Evolutionary conservation across 306 rosid species (phyloP).

Genomic region (Vigna hirtella): DNA sequence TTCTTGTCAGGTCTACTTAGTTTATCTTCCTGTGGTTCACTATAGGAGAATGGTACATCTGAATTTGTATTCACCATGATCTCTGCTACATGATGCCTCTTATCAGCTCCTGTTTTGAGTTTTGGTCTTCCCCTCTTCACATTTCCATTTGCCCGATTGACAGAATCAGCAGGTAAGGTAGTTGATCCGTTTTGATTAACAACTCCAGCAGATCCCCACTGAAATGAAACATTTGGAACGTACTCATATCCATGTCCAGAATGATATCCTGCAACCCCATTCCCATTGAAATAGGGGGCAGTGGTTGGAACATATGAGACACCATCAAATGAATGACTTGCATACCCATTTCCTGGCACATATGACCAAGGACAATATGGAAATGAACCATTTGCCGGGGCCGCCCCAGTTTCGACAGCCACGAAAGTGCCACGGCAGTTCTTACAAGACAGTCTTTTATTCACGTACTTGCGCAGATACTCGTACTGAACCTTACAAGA

Average conservation of each 20-base stretch:
- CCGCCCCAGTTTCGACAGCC: conserved; percentile 91
- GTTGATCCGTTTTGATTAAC: conserved; percentile 69
- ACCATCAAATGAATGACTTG: conserved; percentile 79
- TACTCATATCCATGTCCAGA: conserved; percentile 76
- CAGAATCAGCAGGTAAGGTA: conserved; percentile 54
- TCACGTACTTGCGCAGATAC: conserved; percentile 96
- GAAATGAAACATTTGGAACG: conserved; percentile 82
- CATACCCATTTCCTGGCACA: conserved; percentile 78
- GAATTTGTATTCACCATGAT: conserved; percentile 56
- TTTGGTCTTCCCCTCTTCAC: conserved; percentile 68
- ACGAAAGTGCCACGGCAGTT: conserved; percentile 89
- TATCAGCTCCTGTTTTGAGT: conserved; percentile 64
- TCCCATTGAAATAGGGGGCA: conserved; percentile 65
- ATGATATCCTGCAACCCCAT: conserved; percentile 74
- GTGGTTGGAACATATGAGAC: conserved; percentile 76
- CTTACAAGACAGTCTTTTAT: conserved; percentile 96
- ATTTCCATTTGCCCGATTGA: conserved; percentile 66
- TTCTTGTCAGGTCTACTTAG: conserved; percentile 66
- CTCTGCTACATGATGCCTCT: conserved; percentile 56
- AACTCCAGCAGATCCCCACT: conserved; percentile 73
- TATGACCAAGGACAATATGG: conserved; percentile 88
- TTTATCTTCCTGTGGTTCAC: conserved; percentile 59
- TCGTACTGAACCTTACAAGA: conserved; percentile 98
- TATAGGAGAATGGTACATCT: conserved; percentile 48
- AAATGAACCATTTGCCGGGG: conserved; percentile 94